phyloP scores from a whole-genome alignment of 148 eudicot genomes.

The Arbutus unedo region DNA sequence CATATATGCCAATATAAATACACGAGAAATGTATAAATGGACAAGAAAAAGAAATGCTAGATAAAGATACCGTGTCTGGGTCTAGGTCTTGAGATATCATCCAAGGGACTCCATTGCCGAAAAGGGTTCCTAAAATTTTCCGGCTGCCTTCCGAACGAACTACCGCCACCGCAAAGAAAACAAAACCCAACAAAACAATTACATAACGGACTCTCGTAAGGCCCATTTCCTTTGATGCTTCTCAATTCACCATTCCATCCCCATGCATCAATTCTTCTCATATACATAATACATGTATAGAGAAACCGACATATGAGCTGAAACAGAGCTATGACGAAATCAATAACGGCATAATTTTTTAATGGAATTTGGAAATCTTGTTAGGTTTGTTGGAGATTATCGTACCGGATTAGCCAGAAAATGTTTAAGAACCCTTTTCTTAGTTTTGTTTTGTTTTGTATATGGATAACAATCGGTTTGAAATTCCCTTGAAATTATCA shows the following conservation, averaged over 20 bases:
- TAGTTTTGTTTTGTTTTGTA: constrained; percentile 10
- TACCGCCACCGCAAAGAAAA: constrained; percentile 26
- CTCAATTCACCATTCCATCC: constrained; percentile 22
- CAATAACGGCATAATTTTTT: background rate
- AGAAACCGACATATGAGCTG: background rate
- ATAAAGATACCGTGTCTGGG: constrained; percentile 21
- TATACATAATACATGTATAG: constrained; percentile 2
- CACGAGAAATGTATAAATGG: background rate
- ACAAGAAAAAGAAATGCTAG: background rate
- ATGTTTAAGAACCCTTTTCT: constrained; percentile 10
- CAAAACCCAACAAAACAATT: constrained; percentile 28
- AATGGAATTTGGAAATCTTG: background rate
- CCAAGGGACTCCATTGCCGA: constrained; percentile 19
- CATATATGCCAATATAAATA: background rate
- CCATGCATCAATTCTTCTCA: constrained; percentile 31
- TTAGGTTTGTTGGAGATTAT: background rate
- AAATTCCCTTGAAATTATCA: constrained; percentile 17
- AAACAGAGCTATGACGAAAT: background rate
- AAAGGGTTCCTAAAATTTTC: constrained; percentile 25
- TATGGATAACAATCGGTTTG: constrained; percentile 8
- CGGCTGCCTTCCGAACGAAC: constrained; percentile 30
- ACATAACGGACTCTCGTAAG: constrained; percentile 27
- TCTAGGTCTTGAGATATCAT: constrained; percentile 19
- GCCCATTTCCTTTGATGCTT: constrained; percentile 24
- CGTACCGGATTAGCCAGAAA: background rate